Evolutionary conservation across 495 filamentous ascomycete genomes (phyloP).

Genomic region (Rostrohypoxylon terebratum): DNA sequence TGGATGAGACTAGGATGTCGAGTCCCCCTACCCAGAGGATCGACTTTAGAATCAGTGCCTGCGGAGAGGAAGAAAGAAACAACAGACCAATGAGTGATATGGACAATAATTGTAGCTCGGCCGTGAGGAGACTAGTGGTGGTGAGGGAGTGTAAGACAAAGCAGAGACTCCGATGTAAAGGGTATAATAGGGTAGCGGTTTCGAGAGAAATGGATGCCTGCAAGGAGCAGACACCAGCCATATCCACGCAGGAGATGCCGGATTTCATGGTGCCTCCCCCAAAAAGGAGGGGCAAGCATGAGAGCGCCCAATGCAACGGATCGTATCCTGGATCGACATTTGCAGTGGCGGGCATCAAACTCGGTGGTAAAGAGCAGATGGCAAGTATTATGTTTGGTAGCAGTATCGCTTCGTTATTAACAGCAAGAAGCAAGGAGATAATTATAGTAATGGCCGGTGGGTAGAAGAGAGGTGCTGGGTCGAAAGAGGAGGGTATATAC

Average conservation of each 20-base stretch:
- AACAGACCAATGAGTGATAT: conserved; percentile 84
- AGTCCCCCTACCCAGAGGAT: conserved; percentile 91
- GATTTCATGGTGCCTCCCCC: conserved; percentile 17
- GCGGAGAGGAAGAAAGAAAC: conserved; percentile 81
- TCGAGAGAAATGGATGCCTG: conserved; percentile 63
- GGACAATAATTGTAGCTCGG: conserved; percentile 89
- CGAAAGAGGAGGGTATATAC: conserved; percentile 77
- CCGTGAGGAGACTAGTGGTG: conserved; percentile 83
- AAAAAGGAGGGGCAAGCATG: conserved; percentile 68
- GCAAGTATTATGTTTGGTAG: conserved; percentile 84
- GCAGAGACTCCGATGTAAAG: conserved; percentile 86
- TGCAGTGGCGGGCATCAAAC: conserved; percentile 71
- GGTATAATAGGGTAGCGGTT: conserved; percentile 76
- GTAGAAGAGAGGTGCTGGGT: conserved; percentile 92
- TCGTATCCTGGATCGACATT: conserved; percentile 54
- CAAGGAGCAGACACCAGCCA: background rate
- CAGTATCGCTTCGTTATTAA: conserved; percentile 65
- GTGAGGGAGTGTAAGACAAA: conserved; percentile 79
- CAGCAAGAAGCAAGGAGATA: conserved; percentile 80
- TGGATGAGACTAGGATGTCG: conserved; percentile 76
- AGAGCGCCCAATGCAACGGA: conserved; percentile 77
- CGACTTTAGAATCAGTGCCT: conserved; percentile 82
- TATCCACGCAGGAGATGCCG: background rate
- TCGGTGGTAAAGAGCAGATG: conserved; percentile 78
- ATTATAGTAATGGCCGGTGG: conserved; percentile 80